Base-by-base conservation (phyloP, 306 rosid species). In the Prinsepia uniflora region DNA sequence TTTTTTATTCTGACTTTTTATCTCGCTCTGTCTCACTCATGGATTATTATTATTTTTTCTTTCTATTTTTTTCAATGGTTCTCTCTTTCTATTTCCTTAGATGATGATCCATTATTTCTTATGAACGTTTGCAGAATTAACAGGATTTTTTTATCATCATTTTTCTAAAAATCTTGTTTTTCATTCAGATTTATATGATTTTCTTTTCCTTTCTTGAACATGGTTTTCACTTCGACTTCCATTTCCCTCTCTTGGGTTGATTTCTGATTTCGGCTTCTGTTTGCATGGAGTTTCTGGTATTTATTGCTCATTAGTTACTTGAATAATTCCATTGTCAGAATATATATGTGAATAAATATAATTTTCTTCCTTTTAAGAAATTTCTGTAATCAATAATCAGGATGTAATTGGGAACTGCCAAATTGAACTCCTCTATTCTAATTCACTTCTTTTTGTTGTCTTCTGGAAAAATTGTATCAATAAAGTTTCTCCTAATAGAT, bases 231-330 rank as follows among this genome's bases (percentile, higher is more conserved):
- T 9, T 8, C 9, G 57, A 72, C 61, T 68, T 52, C 7, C 18
- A 43, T 12, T n/a, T 67, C 42, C 20, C 22, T 61, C 6, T 18
- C 17, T 24, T 39, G 66, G 64, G 36, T 17, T 58, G n/a, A 22
- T 56, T 72, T 77, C 61, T 44, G 18, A 22, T 40, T 72, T 73
- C 65, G 17, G 34, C 39, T 61, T 24, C 39, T 34, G n/a, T 60
- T 30, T 79, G 78, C 72, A 73, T 78, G 78, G 53, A 41, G 48
- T 56, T 44, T 75, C 41, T 66, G 71, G 61, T 80, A 4, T 17
- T 52, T 60, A 4, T 43, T 42, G 41, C 17, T 75, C 45, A 9
- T 43, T 72, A 34, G 13, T 40, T 8, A 42, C 45, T 50, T 58
- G 54, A 14, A 17, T 15, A 12, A 24, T 65, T 46, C 60, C 48